These are phyloP conservation scores for Blastobotrys serpentis DNA, from an alignment of 1,139 yeast genomes.

Conservation along the genomic window DNA sequence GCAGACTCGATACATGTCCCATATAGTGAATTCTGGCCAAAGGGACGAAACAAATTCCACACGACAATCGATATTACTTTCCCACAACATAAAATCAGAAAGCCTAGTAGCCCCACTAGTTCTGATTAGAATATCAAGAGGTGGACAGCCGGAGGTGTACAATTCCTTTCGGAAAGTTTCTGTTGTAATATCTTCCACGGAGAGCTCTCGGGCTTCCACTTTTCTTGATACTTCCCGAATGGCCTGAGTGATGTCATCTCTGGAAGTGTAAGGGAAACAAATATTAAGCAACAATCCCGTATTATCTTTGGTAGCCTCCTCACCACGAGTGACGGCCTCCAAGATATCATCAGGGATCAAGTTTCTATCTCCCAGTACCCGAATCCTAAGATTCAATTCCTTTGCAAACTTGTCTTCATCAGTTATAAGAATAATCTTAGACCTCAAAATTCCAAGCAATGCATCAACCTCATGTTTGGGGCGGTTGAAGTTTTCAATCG, in stretches of 20 bases:
- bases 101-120: conserved; percentile 86
- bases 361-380: conserved; percentile 69
- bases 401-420: conserved; percentile 49
- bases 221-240: conserved; percentile 52
- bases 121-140: conserved; percentile 76
- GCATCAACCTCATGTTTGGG: conserved; percentile 77
- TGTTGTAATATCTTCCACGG: conserved; percentile 45
- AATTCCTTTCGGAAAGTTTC: conserved; percentile 51
- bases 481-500: conserved; percentile 91
- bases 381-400: conserved; percentile 70
- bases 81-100: conserved; percentile 90
- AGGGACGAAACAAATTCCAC: conserved; percentile 71
- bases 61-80: conserved; percentile 48
- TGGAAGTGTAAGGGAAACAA: conserved; percentile 92
- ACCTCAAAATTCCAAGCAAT: conserved; percentile 78
- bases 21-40: conserved; percentile 86
- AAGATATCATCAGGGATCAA: conserved; percentile 71
- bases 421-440: conserved; percentile 50
- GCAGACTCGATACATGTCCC: conserved; percentile 55
- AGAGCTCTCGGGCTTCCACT: conserved; percentile 35
- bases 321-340: conserved; percentile 61
- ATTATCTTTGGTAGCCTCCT: conserved; percentile 64
- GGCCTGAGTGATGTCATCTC: conserved; percentile 83
- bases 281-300: conserved; percentile 75
- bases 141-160: conserved; percentile 69